A percentile compares a stretch with the other conserved stretches of the same genome.
phyloP scores from a whole-genome alignment of 306 rosid species.

The Cotoneaster glaucophyllus region DNA sequence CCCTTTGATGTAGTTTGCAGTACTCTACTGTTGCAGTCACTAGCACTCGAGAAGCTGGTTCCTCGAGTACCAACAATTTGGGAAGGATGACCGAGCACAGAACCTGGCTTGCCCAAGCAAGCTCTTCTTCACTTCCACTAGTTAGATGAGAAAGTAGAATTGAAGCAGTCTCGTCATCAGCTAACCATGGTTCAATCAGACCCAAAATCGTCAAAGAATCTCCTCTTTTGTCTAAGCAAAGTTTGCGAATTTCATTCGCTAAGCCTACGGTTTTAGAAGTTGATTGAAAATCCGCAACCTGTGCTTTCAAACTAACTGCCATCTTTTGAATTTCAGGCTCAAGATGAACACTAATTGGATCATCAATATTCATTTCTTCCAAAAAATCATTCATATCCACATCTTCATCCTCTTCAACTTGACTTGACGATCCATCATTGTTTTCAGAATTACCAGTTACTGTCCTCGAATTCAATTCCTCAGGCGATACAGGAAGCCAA shows the following conservation, averaged over 20 bases:
- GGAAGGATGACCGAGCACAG: slow-evolving; percentile 34
- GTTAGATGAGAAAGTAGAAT: slow-evolving; percentile 24
- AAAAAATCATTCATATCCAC: slow-evolving; percentile 15
- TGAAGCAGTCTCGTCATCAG: slow-evolving; percentile 33
- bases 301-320: slow-evolving; percentile 18
- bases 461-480: slow-evolving; percentile 8
- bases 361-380: slow-evolving; percentile 21
- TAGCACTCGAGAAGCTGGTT: slow-evolving; percentile 29
- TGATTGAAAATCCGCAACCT: slow-evolving; percentile 17
- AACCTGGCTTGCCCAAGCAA: slow-evolving; percentile 33
- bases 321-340: slow-evolving; percentile 19
- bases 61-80: slow-evolving; percentile 26
- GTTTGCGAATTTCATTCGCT: slow-evolving; percentile 26
- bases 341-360: slow-evolving; percentile 1
- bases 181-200: slow-evolving; percentile 32
- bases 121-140: slow-evolving; percentile 20
- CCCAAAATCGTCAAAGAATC: slow-evolving; percentile 21
- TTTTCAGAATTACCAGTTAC: not conserved
- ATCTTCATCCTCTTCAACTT: slow-evolving; percentile 8
- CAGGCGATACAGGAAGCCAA: slow-evolving; percentile 28
- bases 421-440: not conserved
- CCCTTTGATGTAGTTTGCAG: slow-evolving; percentile 26
- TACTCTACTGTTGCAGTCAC: slow-evolving; percentile 22
- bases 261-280: slow-evolving; percentile 10
- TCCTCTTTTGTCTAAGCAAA: slow-evolving; percentile 15